Base-by-base conservation (phyloP, 768 basidiomycete species). In the Lyophyllum atratum region DNA sequence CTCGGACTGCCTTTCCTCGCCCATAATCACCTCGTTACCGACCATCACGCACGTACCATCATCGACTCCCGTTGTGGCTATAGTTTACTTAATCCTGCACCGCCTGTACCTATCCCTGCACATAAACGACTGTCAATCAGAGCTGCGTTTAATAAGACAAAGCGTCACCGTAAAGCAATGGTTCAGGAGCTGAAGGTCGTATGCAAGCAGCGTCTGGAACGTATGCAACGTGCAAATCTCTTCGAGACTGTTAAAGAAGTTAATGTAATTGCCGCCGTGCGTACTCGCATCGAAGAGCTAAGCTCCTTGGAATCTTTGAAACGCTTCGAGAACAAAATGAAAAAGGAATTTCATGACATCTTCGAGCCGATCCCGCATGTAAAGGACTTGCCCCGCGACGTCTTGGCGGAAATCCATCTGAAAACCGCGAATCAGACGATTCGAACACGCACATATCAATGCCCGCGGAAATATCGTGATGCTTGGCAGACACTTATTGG, bases 401-500 rank as follows among this genome's bases (percentile, higher is more conserved):
- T 72, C 0, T 40, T 55, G 1, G 69, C 66, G 15, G 37, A 61
- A 1, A 66, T 76, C 1, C 25, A 60, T 1, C 42, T 74, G 0
- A 73, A 70, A 21, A 65, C 76, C 24, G 60, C 72, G 2, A 31
- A 61, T 1, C 58, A 68, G n/a, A 55, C 57, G 0, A 66, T 77
- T 0, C 49, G 64, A 3, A 59, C 50, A 0, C 53, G 69, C 0
- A 57, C 57, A 0, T 80, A 79, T 44, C 54, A 69, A 1, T 74
- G 69, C 43, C 74, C 74, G 0, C 46, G 66, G 3, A 72, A 76
- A 42, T 79, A 72, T 26, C 49, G 54, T 0, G 72, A 72, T 0
- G 69, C 70, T 0, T 79, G 76, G 72, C 25, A 68, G 3, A 68
- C 34, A 0, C 58, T 80, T 0, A 63, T 81, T 0, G 48, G 76